Base-by-base conservation (phyloP, 768 basidiomycete species). In the Tubosaeta sp. region DNA sequence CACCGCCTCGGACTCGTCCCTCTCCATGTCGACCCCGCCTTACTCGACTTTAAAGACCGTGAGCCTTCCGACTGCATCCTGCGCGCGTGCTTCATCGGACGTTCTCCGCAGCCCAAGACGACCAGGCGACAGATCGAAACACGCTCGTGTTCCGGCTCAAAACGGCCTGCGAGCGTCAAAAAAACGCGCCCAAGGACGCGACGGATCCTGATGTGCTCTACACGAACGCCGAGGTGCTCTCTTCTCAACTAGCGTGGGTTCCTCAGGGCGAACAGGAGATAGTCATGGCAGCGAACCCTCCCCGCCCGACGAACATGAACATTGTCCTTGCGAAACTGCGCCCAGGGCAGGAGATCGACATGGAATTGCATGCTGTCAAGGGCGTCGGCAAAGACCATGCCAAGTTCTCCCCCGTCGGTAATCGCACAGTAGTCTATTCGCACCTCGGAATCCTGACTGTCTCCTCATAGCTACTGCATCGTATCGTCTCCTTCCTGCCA, bases 401-500 rank as follows among this genome's bases (percentile, higher is more conserved):
- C 43, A 99, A 99, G 67, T 99, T 91, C 68, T 91, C 83, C 52
- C 94, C 97, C 29, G 97, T 98, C 47, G 92, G 94, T 90, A 60
- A 51, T 81, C 72, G 7, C 39, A 79, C 22, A 16, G 39, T 33
- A 19, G 12, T 17, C 29, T 19, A 5, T 14, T 1, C 12, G 22
- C 33, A 33, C 29, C 29, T n/a, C 48, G n/a, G 31, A 43, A 13
- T 1, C 19, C 39, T 59, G 34, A 60, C 43, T 11, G 5, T 9
- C 16, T 22, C 11, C 9, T 56, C 17, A 14, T 26, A 94, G 95
- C 95, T 4, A 97, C 95, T 7, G 95, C 97, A 3, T 91, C 94
- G 1, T 99, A 98, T 66, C 88, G 97, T 46, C 78, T 97, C 6
- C 80, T 97, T 29, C 97, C 97, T 0, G 77, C 88, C 58, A 88